Conservation (phyloP, 805 yeast species). For the Lachancea fermentati region DNA sequence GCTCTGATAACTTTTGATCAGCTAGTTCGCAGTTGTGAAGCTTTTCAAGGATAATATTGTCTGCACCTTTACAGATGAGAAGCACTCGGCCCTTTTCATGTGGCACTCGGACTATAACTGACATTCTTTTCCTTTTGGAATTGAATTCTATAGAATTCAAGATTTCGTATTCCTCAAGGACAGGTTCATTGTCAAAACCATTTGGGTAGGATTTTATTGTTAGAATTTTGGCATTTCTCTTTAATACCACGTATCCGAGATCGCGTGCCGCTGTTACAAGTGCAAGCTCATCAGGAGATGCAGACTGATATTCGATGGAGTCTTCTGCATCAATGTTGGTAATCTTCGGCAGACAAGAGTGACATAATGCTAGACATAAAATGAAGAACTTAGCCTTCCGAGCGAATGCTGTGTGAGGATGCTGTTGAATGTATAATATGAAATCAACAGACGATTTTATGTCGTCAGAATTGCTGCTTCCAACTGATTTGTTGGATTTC, state of each 20-base stretch:
- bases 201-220: conserved; percentile 74
- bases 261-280: conserved; percentile 92
- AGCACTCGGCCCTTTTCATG: conserved; percentile 55
- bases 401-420: conserved; percentile 68
- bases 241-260: conserved; percentile 80
- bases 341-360: conserved; percentile 76
- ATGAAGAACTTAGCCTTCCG: conserved; percentile 73
- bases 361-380: conserved; percentile 79
- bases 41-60: conserved; percentile 76
- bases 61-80: conserved; percentile 92
- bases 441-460: conserved; percentile 59
- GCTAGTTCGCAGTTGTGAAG: conserved; percentile 58
- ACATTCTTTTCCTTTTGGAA: conserved; percentile 89
- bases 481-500: background rate
- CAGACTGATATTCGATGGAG: conserved; percentile 75
- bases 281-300: conserved; percentile 96
- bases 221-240: conserved; percentile 54
- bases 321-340: conserved; percentile 33
- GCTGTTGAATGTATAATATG: conserved; percentile 58
- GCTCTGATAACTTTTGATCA: conserved; percentile 54
- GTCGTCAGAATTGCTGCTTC: conserved; percentile 18
- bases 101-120: conserved; percentile 74
- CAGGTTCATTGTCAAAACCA: conserved; percentile 65
- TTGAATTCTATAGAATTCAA: conserved; percentile 82
- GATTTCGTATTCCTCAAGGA: conserved; percentile 63